Percentiles rank a stretch among this genome's conserved stretches.
Evolutionary conservation across 345 rosid genomes (phyloP).

Genomic region (Eucalyptus microcorys): DNA sequence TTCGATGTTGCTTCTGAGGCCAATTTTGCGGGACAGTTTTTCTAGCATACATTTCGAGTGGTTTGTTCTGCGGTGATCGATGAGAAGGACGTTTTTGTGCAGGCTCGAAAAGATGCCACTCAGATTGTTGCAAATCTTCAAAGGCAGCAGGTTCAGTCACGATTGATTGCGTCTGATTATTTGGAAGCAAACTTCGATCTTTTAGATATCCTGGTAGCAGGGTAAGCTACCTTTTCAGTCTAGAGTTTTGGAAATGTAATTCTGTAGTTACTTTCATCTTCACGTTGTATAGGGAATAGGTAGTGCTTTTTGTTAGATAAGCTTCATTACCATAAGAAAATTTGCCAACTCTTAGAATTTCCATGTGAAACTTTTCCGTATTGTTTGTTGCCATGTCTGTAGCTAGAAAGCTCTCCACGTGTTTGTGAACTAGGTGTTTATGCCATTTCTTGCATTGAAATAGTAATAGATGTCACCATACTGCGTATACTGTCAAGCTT

Average conservation of each 20-base stretch:
- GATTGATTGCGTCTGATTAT: slow-evolving; percentile 90
- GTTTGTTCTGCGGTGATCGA: neutral
- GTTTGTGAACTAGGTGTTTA: neutral
- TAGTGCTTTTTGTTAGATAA: neutral
- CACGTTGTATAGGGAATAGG: neutral
- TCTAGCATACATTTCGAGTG: neutral
- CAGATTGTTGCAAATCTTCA: slow-evolving; percentile 97
- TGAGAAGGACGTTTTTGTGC: slow-evolving; percentile 3
- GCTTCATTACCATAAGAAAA: neutral
- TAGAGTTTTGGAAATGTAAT: neutral
- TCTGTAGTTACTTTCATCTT: neutral
- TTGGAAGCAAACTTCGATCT: slow-evolving; percentile 81
- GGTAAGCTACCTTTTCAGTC: slow-evolving; percentile 26
- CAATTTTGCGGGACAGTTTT: neutral
- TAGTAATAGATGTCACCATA: neutral
- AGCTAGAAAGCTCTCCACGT: neutral
- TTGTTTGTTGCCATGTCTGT: neutral
- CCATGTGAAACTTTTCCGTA: neutral
- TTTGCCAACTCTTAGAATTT: neutral
- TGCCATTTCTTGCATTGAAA: neutral
- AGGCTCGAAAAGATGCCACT: slow-evolving; percentile 97
- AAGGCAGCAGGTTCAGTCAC: slow-evolving; percentile 85
- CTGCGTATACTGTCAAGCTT: neutral
- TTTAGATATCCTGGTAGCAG: slow-evolving; percentile 60
- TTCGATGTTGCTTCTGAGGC: neutral